Evolutionary conservation across 2,329 filamentous ascomycete species (phyloP).

Genomic region (Gnomoniopsis sp.): DNA sequence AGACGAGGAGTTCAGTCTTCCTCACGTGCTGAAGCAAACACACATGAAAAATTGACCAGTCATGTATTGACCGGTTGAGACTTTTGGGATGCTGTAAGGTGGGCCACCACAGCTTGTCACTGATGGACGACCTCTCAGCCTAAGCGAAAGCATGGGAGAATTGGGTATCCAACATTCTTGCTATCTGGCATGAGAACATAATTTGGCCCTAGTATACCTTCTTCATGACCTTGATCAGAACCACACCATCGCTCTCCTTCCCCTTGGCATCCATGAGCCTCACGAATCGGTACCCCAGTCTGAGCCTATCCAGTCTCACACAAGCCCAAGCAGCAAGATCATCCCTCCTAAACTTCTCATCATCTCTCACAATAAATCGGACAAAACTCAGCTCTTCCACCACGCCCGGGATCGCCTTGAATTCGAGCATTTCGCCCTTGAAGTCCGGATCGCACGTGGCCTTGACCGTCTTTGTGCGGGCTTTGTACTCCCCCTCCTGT

Average conservation of each 20-base stretch:
- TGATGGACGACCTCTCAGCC: not conserved
- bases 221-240: conserved; percentile 75
- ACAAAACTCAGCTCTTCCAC: conserved; percentile 71
- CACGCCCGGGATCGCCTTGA: conserved; percentile 52
- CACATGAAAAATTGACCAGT: too few relatives aligned
- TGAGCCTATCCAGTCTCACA: conserved; percentile 76
- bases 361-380: conserved; percentile 82
- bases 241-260: conserved; percentile 58
- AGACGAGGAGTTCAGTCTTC: too few relatives aligned
- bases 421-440: conserved; percentile 52
- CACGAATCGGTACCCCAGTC: conserved; percentile 72
- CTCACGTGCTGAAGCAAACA: too few relatives aligned
- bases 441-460: conserved; percentile 62
- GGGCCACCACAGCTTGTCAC: too few relatives aligned
- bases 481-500: conserved; percentile 54
- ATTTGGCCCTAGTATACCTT: conserved; percentile 27
- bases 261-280: conserved; percentile 71
- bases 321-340: conserved; percentile 85
- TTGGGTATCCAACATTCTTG: not conserved
- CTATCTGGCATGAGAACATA: not conserved
- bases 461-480: conserved; percentile 51
- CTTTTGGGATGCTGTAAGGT: not conserved
- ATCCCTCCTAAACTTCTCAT: conserved; percentile 70
- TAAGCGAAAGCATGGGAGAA: not conserved
- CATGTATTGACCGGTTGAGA: not conserved